Percentiles rank a stretch among this genome's conserved stretches.
Evolutionary conservation across 495 filamentous ascomycete species (phyloP).

Genomic region (Penicillium antarcticum): DNA sequence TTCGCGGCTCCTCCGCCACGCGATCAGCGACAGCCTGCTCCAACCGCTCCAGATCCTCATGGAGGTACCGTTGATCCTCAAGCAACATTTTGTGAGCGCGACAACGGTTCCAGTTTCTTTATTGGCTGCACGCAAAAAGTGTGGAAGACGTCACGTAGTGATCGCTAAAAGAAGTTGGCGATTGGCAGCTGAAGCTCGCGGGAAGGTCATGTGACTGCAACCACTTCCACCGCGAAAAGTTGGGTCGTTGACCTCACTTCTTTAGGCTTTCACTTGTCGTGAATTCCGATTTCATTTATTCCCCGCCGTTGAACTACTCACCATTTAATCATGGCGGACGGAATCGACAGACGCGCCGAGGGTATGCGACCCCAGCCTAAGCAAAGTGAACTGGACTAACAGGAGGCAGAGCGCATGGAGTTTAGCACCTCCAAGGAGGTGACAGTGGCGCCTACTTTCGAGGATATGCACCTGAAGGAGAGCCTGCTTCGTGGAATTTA

Average conservation of each 20-base stretch:
- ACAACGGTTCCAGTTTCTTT: not conserved
- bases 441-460: conserved; percentile 70
- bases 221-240: conserved; percentile 21
- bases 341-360: conserved; percentile 90
- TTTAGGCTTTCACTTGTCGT: not conserved
- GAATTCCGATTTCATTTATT: conserved; percentile 5
- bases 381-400: conserved; percentile 23
- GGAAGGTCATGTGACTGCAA: conserved; percentile 29
- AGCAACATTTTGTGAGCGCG: conserved; percentile 61
- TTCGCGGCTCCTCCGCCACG: conserved; percentile 79
- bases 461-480: conserved; percentile 88
- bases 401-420: conserved; percentile 77
- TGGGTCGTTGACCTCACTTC: conserved; percentile 5
- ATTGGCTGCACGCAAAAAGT: not conserved
- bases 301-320: not conserved
- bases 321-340: conserved; percentile 72
- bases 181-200: conserved; percentile 23
- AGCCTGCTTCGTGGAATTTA: conserved; percentile 96
- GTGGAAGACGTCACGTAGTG: not conserved
- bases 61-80: conserved; percentile 88
- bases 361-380: conserved; percentile 33
- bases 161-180: conserved; percentile 5
- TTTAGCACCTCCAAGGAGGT: conserved; percentile 98
- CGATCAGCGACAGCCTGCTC: conserved; percentile 93
- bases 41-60: conserved; percentile 92